These are phyloP conservation scores for Rosa persica DNA, from an alignment of 306 rosid species.

Conservation along the genomic window DNA sequence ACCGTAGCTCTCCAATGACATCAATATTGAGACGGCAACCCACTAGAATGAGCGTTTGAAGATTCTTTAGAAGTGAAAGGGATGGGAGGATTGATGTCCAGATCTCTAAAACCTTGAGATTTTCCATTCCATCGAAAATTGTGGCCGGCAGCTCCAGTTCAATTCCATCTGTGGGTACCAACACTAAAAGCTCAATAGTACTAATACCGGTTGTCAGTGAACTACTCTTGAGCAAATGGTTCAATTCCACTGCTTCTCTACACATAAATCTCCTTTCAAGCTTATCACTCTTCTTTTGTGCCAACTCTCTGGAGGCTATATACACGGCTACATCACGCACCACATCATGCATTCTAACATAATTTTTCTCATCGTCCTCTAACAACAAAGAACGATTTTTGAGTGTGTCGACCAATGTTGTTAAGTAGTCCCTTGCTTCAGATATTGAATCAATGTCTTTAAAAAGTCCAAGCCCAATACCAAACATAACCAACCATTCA, in stretches of 20 bases:
- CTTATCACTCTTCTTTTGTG: neutral
- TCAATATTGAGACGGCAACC: neutral
- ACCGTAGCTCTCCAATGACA: conserved; percentile 1
- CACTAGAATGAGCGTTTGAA: neutral
- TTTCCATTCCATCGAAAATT: neutral
- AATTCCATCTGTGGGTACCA: neutral
- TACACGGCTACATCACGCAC: conserved; percentile 7
- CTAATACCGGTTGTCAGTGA: neutral
- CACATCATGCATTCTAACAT: conserved; percentile 6
- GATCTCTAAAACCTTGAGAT: conserved; percentile 13
- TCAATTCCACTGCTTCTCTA: neutral
- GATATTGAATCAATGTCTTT: neutral
- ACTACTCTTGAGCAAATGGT: neutral
- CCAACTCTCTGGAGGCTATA: neutral
- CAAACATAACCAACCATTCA: neutral
- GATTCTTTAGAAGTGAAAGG: neutral
- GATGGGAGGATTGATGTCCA: neutral
- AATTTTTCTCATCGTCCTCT: neutral
- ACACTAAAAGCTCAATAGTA: neutral
- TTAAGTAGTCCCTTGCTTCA: conserved; percentile 3
- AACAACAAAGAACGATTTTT: neutral
- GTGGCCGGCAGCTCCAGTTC: neutral
- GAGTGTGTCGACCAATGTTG: neutral
- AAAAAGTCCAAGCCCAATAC: conserved; percentile 21
- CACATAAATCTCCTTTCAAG: neutral